phyloP scores from a whole-genome alignment of 2,329 filamentous ascomycete genomes.

The Nannizziopsis arthrosporioides region DNA sequence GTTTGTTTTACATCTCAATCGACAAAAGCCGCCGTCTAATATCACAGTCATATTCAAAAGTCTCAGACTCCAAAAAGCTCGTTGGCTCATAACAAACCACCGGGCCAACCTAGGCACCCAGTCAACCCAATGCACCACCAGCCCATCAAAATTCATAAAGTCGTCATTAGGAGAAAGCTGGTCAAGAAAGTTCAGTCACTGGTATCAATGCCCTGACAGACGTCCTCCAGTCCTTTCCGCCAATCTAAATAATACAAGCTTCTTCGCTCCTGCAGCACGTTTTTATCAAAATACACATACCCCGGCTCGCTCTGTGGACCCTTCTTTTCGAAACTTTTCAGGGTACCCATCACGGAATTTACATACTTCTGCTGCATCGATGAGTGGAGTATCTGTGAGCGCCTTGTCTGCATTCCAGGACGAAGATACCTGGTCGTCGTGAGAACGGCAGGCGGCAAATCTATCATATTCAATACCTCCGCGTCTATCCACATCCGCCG shows the following conservation, averaged over 20 bases:
- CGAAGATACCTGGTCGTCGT: conserved; percentile 5
- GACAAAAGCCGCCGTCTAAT: too few species aligned
- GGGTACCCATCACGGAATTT: conserved; percentile 17
- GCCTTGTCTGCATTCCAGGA: conserved; percentile 5
- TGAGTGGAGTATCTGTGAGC: conserved; percentile 10
- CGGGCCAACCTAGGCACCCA: too few species aligned
- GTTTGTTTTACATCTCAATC: too few species aligned
- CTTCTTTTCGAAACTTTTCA: conserved; percentile 11
- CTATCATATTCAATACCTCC: conserved; percentile 3
- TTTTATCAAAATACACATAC: conserved; percentile 32
- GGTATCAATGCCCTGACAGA: conserved; percentile 29
- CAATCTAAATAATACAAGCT: conserved; percentile 30
- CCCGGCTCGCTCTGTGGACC: conserved; percentile 17
- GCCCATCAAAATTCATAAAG: too few species aligned
- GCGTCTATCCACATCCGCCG: conserved; percentile 10
- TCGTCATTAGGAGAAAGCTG: not conserved
- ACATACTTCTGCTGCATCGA: conserved; percentile 7
- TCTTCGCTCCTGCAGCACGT: conserved; percentile 24
- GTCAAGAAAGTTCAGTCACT: conserved; percentile 7
- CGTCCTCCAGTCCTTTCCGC: conserved; percentile 26
- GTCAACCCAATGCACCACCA: too few species aligned
- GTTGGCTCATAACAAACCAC: too few species aligned
- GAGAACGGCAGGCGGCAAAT: conserved; percentile 13
- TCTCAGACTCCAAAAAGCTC: too few species aligned
- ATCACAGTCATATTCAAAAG: too few species aligned